These are phyloP conservation scores for Scedosporium dehoogii DNA, from an alignment of 2,329 filamentous ascomycete genomes.

Conservation along the genomic window DNA sequence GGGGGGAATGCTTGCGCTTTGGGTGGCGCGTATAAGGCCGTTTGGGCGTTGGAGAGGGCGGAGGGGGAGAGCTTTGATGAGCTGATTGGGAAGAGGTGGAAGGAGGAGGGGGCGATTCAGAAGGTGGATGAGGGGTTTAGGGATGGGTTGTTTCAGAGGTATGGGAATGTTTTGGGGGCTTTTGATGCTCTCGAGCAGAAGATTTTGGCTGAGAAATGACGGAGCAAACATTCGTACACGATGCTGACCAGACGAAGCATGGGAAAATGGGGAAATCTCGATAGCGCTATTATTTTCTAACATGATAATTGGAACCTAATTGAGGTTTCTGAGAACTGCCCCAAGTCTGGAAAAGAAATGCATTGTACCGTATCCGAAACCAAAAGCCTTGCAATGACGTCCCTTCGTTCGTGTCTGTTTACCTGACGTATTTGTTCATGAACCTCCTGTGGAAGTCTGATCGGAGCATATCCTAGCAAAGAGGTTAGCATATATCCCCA, in stretches of 20 bases:
- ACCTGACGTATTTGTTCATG: constrained; percentile 65
- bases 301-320: too few relatives aligned
- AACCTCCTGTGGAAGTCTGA: constrained; percentile 98
- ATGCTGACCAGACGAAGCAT: not conserved
- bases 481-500: not conserved
- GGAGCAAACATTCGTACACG: not conserved
- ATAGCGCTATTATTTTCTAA: too few relatives aligned
- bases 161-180: constrained; percentile 65
- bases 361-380: not conserved
- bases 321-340: not conserved
- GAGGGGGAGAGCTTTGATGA: constrained; percentile 74
- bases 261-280: constrained; percentile 8
- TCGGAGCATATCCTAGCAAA: constrained; percentile 63
- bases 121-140: constrained; percentile 76
- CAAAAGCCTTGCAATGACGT: not conserved
- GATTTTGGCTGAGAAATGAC: constrained; percentile 37
- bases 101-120: constrained; percentile 71
- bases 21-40: constrained; percentile 89
- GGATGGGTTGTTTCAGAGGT: constrained; percentile 62
- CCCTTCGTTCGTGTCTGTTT: constrained; percentile 10
- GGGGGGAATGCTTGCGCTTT: constrained; percentile 92
- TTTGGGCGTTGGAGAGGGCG: constrained; percentile 74
- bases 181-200: constrained; percentile 67
- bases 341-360: constrained; percentile 6
- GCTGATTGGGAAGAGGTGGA: constrained; percentile 75